A percentile compares a stretch with the other conserved stretches of the same genome.
phyloP scores from a whole-genome alignment of 1,284 basidiomycete species.

The Gomphus bonarii region DNA sequence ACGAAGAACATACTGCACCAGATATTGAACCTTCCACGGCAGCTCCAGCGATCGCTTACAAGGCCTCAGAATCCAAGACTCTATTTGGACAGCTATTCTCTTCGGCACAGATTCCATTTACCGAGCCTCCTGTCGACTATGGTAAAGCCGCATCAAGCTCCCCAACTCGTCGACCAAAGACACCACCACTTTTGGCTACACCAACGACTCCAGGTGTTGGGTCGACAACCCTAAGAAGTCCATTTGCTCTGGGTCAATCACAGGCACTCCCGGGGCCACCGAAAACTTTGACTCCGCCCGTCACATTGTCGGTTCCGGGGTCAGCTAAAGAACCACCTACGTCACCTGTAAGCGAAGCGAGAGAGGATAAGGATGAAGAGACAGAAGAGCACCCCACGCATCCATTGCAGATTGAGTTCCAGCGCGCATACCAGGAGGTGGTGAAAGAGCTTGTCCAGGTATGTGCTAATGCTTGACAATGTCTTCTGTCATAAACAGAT shows the following conservation, averaged over 20 bases:
- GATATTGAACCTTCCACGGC: conserved; percentile 2
- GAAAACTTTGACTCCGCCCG: conserved; percentile 4
- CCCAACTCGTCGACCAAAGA: conserved; percentile 4
- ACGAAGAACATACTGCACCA: neutral
- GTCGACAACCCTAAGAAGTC: neutral
- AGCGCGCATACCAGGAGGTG: conserved; percentile 10
- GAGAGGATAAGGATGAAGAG: neutral
- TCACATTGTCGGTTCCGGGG: conserved; percentile 7
- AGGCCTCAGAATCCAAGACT: neutral
- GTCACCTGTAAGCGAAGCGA: neutral
- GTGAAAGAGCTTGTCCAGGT: conserved; percentile 12
- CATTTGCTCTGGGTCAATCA: conserved; percentile 14
- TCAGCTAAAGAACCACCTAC: neutral
- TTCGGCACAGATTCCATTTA: neutral
- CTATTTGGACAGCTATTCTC: neutral
- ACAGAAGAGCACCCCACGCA: conserved; percentile 4
- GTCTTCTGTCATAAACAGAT: neutral
- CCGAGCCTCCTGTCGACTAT: neutral
- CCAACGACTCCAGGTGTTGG: neutral
- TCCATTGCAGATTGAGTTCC: conserved; percentile 14
- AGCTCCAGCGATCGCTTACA: conserved; percentile 1
- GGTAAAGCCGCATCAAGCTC: neutral
- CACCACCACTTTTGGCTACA: conserved; percentile 8
- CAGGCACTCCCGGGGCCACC: neutral
- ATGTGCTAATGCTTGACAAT: neutral